These are phyloP conservation scores for Eucalyptus caleyi DNA, from an alignment of 345 rosid species.

Conservation along the genomic window DNA sequence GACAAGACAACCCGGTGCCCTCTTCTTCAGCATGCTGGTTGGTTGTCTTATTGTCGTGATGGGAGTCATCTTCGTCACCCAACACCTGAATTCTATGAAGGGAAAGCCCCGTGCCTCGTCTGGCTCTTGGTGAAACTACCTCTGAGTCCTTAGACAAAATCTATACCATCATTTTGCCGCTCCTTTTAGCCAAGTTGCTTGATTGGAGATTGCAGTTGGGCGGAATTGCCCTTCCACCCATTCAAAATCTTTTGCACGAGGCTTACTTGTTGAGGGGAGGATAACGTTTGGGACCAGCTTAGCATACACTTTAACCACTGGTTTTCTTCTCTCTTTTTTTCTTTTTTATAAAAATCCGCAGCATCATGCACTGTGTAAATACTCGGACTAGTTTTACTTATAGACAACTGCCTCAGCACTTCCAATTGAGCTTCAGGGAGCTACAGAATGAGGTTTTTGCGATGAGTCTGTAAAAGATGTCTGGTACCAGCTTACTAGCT, in stretches of 20 bases:
- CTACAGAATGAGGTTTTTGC: background rate
- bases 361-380: background rate
- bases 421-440: background rate
- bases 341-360: background rate
- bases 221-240: background rate
- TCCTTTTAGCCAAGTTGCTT: background rate
- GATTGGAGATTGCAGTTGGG: background rate
- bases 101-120: slow-evolving; percentile 72
- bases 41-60: slow-evolving; percentile 88
- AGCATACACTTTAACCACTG: background rate
- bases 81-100: slow-evolving; percentile 71
- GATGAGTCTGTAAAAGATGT: background rate
- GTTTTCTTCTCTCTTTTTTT: background rate
- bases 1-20: slow-evolving; percentile 94
- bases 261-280: background rate
- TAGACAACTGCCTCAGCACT: background rate
- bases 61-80: slow-evolving; percentile 86
- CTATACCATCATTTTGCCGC: background rate
- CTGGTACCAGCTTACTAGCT: background rate
- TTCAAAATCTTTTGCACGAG: background rate
- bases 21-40: slow-evolving; percentile 95
- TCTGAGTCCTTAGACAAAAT: background rate
- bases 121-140: slow-evolving; percentile 15
- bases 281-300: background rate
- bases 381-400: background rate